Evolutionary conservation across 352 stramenopile species (phyloP), one percentile per base, ranked within the genome.

Genomic region (Phytopythium sindhum): DNA sequence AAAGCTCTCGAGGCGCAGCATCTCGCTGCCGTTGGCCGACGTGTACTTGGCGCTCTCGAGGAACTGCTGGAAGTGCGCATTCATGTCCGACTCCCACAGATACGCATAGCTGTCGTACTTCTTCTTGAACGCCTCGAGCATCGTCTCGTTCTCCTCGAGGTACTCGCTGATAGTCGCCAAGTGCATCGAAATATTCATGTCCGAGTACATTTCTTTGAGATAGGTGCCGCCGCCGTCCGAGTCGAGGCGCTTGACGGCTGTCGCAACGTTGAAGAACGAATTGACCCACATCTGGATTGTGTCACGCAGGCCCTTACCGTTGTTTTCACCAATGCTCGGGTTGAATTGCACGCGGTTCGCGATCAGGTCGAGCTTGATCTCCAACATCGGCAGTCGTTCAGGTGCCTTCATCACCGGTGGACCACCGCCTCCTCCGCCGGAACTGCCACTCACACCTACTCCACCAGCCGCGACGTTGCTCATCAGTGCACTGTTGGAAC

Each of bases 251-350:
- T 99, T 99, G 51, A 99, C 96, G 4, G 98, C 87, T 15, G 91
- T 98, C 10, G 92, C 96, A 62, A 98, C 93, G 65, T 98, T 97
- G 70, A 95, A 96, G 70, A 99, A 98, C 45, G 93, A 98, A 39
- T 98, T 97, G 66, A 99, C 97, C 88, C 97, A 98, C 70, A 88
- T 88, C 45, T 99, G 93, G 59, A 99, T 97, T 48, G 97, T 96
- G 64, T 98, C 93, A 28, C 91, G 89, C 47, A 99, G 75, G 12
- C 95, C 95, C 63, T 98, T 98, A 57, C 91, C 94, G 60, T 97
- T 96, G 61, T 95, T 93, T 63, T 95, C 86, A 6, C 80, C 81
- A 24, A 98, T 84, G 45, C 75, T 90, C 4, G 91, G 91, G 56
- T 95, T 91, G 66, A 97, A 98, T 67, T 91, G 71, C 66, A 96